Evolutionary conservation across 768 basidiomycete species (phyloP), one percentile per base, ranked within the genome.

Genomic region (Xerocomellus intermedius): DNA sequence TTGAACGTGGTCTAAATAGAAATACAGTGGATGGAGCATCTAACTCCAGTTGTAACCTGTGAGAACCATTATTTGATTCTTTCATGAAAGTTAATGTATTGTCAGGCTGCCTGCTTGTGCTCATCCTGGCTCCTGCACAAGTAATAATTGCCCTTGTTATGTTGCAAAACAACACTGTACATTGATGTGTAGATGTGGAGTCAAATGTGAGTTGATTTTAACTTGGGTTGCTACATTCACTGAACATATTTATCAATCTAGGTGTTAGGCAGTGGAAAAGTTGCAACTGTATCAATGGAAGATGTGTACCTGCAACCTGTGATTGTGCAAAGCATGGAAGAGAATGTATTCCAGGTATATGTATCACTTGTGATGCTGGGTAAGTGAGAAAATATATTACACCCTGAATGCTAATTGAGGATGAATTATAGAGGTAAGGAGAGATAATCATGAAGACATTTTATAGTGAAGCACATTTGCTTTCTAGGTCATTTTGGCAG

Each of bases 321-420:
- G 36, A 62, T 1, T 85, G 84, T 65, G 48, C 33, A 2, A 47
- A 36, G 7, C 24, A 61, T 0, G 39, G 26, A 0, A 70, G 79
- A 45, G 83, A 85, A 63, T 85, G 84, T 56, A 74, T 80, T 55
- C 82, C 83, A 17, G 81, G 80, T 10, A 50, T 79, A 5, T 85
- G 84, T 61, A 32, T 58, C 0, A 60, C 43, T 2, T 83, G 82
- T 57, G 68, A 76, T 65, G 74, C 79, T 52, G 69, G 75, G 77
- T 77, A 49, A 59, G 69, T 64, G 8, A 36, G 1, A 33, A 14
- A 22, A 38, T 19, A 5, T 4, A 8, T 10, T 37, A 3, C 1
- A 28, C 3, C 8, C 33, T 51, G 1, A 0, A 21, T 48, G 16
- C 33, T 49, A 1, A 54, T 19, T 46, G 22, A 37, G 8, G 2